These are phyloP conservation scores for Gaeumannomyces sp. DNA, from an alignment of 2,329 filamentous ascomycete species.

Conservation along the genomic window DNA sequence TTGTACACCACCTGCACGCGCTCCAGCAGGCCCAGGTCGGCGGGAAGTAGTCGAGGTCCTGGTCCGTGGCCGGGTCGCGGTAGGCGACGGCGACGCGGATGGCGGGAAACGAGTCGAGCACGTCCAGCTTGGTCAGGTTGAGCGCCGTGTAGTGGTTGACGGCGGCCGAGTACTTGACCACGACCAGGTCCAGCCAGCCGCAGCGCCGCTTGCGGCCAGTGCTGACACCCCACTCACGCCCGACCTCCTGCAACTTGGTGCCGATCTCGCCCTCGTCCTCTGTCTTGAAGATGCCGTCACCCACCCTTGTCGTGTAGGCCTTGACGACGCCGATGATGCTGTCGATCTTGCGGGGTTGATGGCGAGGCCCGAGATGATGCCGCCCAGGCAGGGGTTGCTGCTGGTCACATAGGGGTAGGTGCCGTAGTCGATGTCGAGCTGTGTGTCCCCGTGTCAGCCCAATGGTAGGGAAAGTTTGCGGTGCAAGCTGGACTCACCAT, in stretches of 20 bases:
- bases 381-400: slow-evolving; percentile 51
- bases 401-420: slow-evolving; percentile 56
- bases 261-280: slow-evolving; percentile 39
- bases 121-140: slow-evolving; percentile 57
- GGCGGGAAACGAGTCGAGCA: slow-evolving; percentile 67
- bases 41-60: slow-evolving; percentile 56
- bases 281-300: slow-evolving; percentile 55
- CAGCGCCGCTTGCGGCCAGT: slow-evolving; percentile 53
- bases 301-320: slow-evolving; percentile 57
- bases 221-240: slow-evolving; percentile 29
- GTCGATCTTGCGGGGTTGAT: slow-evolving; percentile 49
- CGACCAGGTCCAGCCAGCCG: slow-evolving; percentile 59
- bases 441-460: slow-evolving; percentile 18
- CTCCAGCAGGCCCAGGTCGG: slow-evolving; percentile 52
- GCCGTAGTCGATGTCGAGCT: slow-evolving; percentile 48
- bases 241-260: slow-evolving; percentile 32
- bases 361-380: slow-evolving; percentile 52
- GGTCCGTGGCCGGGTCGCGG: slow-evolving; percentile 36
- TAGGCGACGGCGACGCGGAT: slow-evolving; percentile 73
- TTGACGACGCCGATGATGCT: slow-evolving; percentile 58
- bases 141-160: slow-evolving; percentile 62
- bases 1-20: slow-evolving; percentile 60
- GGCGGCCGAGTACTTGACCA: slow-evolving; percentile 55
- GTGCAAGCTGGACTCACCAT: slow-evolving; percentile 39
- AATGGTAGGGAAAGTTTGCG: slow-evolving; percentile 47